phyloP scores from a whole-genome alignment of 1,139 yeast species.

The Blastobotrys proliferans region DNA sequence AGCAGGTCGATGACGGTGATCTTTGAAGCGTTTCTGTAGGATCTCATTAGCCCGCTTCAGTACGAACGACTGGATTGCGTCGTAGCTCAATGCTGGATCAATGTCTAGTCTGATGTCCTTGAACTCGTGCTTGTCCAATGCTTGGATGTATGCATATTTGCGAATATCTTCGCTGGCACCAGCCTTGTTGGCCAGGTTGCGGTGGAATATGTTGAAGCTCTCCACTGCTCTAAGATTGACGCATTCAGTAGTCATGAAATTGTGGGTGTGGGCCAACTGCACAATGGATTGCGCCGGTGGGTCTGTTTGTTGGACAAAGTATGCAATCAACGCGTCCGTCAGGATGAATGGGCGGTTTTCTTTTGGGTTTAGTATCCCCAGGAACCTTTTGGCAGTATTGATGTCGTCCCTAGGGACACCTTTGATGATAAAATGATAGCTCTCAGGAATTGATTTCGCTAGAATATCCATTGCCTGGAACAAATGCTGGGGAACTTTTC shows the following conservation, averaged over 20 bases:
- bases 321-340: constrained; percentile 3
- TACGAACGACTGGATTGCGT: constrained; percentile 8
- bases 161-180: constrained; percentile 11
- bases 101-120: constrained; percentile 6
- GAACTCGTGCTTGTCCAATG: constrained; percentile 8
- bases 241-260: constrained; percentile 11
- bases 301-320: neutral
- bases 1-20: too few species aligned
- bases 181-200: constrained; percentile 7
- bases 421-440: neutral
- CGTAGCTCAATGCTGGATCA: constrained; percentile 7
- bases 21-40: neutral
- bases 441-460: neutral
- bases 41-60: neutral
- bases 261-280: constrained; percentile 11
- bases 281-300: constrained; percentile 8
- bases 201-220: constrained; percentile 9
- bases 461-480: constrained; percentile 4
- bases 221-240: neutral
- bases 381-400: too few species aligned
- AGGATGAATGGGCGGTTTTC: neutral
- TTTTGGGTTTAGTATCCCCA: neutral
- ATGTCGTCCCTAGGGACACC: constrained; percentile 1
- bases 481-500: neutral
- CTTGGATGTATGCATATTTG: constrained; percentile 9